These are phyloP conservation scores for Wickerhamiella nectarea DNA, from an alignment of 805 yeast genomes.

Conservation along the genomic window DNA sequence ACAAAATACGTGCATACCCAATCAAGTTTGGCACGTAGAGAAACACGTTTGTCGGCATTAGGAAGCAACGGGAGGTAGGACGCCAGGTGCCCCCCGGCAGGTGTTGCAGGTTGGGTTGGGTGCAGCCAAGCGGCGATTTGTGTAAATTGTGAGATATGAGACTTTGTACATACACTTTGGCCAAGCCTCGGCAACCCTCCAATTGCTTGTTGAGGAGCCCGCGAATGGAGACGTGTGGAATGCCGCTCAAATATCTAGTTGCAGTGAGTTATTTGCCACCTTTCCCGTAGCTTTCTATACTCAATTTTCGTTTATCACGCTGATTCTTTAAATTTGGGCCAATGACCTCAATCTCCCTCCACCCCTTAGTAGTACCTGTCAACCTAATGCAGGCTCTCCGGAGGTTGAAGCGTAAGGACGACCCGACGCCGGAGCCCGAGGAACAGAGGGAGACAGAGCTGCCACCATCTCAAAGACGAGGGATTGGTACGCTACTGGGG, in stretches of 20 bases:
- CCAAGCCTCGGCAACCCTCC: too few relatives aligned
- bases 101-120: neutral
- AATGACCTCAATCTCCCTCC: too few relatives aligned
- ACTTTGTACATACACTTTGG: too few relatives aligned
- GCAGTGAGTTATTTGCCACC: too few relatives aligned
- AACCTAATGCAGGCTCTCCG: neutral
- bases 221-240: too few relatives aligned
- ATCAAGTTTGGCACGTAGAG: slow-evolving; percentile 81
- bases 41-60: slow-evolving; percentile 37
- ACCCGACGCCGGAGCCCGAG: neutral
- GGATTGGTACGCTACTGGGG: neutral
- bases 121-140: too few relatives aligned
- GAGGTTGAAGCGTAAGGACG: neutral
- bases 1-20: slow-evolving; percentile 72
- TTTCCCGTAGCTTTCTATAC: too few relatives aligned
- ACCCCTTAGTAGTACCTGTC: neutral
- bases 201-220: too few relatives aligned
- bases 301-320: too few relatives aligned
- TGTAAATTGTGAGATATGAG: too few relatives aligned
- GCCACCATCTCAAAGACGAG: neutral
- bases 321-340: too few relatives aligned
- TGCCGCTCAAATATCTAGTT: too few relatives aligned
- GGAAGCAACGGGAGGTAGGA: neutral
- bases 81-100: neutral
- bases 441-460: neutral